These are phyloP conservation scores for Aspergillus transmontanensis DNA, from an alignment of 2,329 filamentous ascomycete species.

Conservation along the genomic window DNA sequence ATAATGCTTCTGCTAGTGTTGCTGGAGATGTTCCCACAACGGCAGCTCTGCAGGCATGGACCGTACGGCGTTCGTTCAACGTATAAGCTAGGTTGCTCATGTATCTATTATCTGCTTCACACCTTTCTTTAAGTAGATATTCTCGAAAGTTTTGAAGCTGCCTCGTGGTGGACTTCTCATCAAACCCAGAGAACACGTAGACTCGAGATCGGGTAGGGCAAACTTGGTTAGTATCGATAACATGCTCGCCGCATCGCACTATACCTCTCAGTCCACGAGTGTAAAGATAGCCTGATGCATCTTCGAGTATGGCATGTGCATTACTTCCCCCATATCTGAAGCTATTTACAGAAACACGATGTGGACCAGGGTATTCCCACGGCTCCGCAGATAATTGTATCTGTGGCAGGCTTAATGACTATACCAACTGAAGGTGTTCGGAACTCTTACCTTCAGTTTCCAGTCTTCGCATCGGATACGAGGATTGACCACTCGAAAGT, in stretches of 20 bases:
- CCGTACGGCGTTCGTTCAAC: conserved; percentile 22
- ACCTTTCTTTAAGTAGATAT: conserved; percentile 12
- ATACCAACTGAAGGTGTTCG: background rate
- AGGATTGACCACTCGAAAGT: conserved; percentile 45
- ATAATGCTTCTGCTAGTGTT: background rate
- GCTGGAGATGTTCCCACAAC: conserved; percentile 10
- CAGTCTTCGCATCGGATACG: conserved; percentile 39
- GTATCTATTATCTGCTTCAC: conserved; percentile 7
- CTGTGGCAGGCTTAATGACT: background rate
- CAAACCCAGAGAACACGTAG: conserved; percentile 27
- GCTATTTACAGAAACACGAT: conserved; percentile 38
- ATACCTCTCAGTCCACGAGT: background rate
- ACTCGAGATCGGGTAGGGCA: conserved; percentile 3
- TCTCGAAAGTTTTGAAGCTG: conserved; percentile 13
- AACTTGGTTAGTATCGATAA: background rate
- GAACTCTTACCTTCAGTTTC: conserved; percentile 34
- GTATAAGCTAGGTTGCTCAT: conserved; percentile 26
- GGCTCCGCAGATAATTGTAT: conserved; percentile 22
- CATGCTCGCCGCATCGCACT: background rate
- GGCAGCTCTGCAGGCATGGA: conserved; percentile 21
- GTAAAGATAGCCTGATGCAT: conserved; percentile 16
- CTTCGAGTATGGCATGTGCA: conserved; percentile 46
- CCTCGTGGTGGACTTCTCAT: conserved; percentile 20
- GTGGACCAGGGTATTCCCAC: conserved; percentile 19
- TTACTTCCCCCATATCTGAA: conserved; percentile 54